Percentiles rank a stretch among this genome's conserved stretches.
Evolutionary conservation across 306 rosid genomes (phyloP).

Genomic region (Inga oerstediana): DNA sequence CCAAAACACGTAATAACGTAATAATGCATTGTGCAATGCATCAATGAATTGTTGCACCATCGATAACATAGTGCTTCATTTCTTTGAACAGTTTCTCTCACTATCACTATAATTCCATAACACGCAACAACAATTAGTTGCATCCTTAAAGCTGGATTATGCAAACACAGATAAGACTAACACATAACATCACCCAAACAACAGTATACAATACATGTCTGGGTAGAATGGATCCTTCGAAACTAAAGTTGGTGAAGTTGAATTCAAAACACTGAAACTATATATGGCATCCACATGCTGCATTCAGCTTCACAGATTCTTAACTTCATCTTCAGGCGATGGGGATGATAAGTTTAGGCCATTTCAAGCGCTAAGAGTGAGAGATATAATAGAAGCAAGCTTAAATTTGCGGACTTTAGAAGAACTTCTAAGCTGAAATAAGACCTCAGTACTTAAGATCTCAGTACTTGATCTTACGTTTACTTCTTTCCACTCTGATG

Average conservation of each 20-base stretch:
- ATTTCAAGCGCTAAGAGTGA: slow-evolving; percentile 77
- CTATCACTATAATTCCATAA: not conserved
- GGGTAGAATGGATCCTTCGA: not conserved
- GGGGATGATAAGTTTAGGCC: not conserved
- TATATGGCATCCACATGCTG: not conserved
- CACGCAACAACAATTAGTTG: not conserved
- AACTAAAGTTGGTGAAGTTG: not conserved
- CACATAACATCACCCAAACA: not conserved
- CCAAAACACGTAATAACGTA: too few relatives aligned
- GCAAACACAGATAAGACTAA: not conserved
- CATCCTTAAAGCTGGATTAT: not conserved
- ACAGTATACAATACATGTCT: slow-evolving; percentile 1
- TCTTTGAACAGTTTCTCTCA: not conserved
- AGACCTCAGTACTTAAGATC: slow-evolving; percentile 68
- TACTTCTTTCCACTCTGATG: slow-evolving; percentile 72
- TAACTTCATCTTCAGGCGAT: not conserved
- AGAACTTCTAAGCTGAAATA: slow-evolving; percentile 66
- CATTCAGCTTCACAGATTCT: not conserved
- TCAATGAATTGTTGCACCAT: not conserved
- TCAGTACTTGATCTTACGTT: slow-evolving; percentile 79
- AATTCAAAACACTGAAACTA: not conserved
- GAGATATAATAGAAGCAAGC: slow-evolving; percentile 70
- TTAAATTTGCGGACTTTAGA: slow-evolving; percentile 66
- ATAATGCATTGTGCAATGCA: not conserved
- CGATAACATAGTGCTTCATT: not conserved